Percentiles rank a stretch among this genome's conserved stretches.
Conservation (phyloP, 305 asterid species). For the Rubia tinctorum region DNA sequence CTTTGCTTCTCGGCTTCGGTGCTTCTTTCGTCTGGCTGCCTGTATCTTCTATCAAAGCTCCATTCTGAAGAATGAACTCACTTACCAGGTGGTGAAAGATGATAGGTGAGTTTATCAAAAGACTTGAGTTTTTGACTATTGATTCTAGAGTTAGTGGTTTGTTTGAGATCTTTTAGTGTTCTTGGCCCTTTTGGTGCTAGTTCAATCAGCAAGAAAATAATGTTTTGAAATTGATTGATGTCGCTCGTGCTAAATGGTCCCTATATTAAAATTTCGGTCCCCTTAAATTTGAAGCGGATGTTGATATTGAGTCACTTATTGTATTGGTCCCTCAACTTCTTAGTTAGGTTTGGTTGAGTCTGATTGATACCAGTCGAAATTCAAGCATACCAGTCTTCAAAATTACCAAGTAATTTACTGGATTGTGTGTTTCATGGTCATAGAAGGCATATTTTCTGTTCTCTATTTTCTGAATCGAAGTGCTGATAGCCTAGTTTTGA, state of each 20-base stretch:
- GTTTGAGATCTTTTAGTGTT: neutral
- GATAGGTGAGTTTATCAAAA: neutral
- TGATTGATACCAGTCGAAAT: neutral
- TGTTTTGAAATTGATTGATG: neutral
- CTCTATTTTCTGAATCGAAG: neutral
- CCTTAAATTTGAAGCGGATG: neutral
- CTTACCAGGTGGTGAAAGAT: neutral
- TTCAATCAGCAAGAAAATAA: neutral
- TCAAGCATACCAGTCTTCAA: neutral
- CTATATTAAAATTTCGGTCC: neutral
- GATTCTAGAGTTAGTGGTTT: neutral
- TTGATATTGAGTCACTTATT: neutral
- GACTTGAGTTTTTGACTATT: neutral
- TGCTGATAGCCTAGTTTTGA: neutral
- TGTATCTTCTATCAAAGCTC: conserved; percentile 73
- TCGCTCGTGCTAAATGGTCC: neutral
- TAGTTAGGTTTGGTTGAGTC: neutral
- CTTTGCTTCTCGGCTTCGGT: conserved; percentile 87
- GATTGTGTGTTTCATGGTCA: neutral
- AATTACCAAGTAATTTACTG: neutral
- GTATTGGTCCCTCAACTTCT: neutral
- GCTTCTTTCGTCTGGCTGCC: conserved; percentile 73
- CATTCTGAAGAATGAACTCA: conserved; percentile 9
- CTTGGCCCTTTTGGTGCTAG: neutral
- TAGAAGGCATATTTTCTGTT: neutral